Conservation (phyloP, 1,139 yeast species). For the Magnusiomyces ingens region DNA sequence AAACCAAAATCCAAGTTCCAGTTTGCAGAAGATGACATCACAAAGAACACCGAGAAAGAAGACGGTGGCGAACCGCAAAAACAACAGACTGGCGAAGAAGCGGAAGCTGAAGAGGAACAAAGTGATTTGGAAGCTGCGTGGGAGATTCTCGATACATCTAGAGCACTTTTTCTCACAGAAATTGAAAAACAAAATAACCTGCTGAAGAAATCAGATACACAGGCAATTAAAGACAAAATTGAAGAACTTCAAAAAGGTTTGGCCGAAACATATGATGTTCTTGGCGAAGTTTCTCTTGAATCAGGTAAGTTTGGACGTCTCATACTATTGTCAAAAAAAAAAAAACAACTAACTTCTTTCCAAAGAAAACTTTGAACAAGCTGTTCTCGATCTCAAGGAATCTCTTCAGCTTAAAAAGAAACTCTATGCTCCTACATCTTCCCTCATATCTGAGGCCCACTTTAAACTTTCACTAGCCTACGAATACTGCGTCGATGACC, state of each 20-base stretch:
- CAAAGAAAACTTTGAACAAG: slow-evolving; percentile 62
- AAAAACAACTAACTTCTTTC: neutral
- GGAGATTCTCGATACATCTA: slow-evolving; percentile 73
- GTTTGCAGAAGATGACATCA: slow-evolving; percentile 33
- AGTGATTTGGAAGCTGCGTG: slow-evolving; percentile 82
- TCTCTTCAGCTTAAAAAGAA: slow-evolving; percentile 51
- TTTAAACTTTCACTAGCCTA: slow-evolving; percentile 75
- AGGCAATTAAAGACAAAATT: slow-evolving; percentile 26
- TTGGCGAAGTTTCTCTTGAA: slow-evolving; percentile 87
- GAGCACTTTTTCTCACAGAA: slow-evolving; percentile 52
- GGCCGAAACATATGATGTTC: slow-evolving; percentile 68
- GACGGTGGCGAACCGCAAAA: slow-evolving; percentile 18
- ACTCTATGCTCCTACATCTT: slow-evolving; percentile 47
- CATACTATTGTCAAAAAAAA: neutral
- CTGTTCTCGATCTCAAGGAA: slow-evolving; percentile 56
- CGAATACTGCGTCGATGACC: slow-evolving; percentile 59
- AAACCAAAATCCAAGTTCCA: slow-evolving; percentile 12
- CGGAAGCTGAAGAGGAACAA: slow-evolving; percentile 44
- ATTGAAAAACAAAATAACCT: slow-evolving; percentile 28
- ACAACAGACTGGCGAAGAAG: slow-evolving; percentile 34
- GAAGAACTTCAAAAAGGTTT: slow-evolving; percentile 45
- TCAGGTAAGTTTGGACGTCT: slow-evolving; percentile 36
- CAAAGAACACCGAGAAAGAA: slow-evolving; percentile 33
- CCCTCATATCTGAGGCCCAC: slow-evolving; percentile 69
- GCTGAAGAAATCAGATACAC: neutral